Evolutionary conservation across 129 eudicot species (phyloP).

Genomic region (Logfia minima): DNA sequence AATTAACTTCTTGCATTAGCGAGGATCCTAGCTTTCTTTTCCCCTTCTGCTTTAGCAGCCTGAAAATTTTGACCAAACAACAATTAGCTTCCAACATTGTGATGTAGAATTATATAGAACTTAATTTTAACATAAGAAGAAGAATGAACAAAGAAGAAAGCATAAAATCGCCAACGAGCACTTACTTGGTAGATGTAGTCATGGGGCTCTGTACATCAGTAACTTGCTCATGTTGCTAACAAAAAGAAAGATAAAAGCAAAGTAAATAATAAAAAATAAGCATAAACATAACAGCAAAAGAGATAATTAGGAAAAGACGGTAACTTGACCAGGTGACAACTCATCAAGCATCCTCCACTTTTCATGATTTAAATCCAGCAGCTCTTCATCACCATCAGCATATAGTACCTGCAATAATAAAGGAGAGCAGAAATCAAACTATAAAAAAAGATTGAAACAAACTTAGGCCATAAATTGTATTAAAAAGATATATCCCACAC

Average conservation of each 20-base stretch:
- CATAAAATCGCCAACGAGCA: background rate
- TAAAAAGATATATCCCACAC: background rate
- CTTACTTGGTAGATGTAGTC: conserved; percentile 43
- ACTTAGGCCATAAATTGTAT: background rate
- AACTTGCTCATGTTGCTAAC: conserved; percentile 27
- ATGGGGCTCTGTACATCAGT: conserved; percentile 19
- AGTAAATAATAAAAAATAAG: background rate
- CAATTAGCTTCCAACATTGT: background rate
- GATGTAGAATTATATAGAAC: background rate
- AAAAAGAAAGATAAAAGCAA: background rate
- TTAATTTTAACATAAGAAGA: background rate
- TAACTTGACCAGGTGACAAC: conserved; percentile 33
- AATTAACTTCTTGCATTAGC: conserved; percentile 16
- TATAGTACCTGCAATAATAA: conserved; percentile 56
- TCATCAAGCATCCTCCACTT: conserved; percentile 46
- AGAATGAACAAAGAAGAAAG: background rate
- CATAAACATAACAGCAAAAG: conserved; percentile 6
- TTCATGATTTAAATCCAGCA: conserved; percentile 47
- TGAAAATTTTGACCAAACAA: conserved; percentile 21
- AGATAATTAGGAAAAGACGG: conserved; percentile 7
- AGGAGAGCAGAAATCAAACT: background rate
- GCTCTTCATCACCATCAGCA: conserved; percentile 72
- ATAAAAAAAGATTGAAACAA: conserved; percentile 8
- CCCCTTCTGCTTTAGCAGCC: conserved; percentile 36
- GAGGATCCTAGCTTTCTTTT: conserved; percentile 36